Percentiles rank a stretch among this genome's conserved stretches.
These are phyloP conservation scores for Alternaria ventricosa DNA, from an alignment of 2,329 filamentous ascomycete species.

Conservation along the genomic window DNA sequence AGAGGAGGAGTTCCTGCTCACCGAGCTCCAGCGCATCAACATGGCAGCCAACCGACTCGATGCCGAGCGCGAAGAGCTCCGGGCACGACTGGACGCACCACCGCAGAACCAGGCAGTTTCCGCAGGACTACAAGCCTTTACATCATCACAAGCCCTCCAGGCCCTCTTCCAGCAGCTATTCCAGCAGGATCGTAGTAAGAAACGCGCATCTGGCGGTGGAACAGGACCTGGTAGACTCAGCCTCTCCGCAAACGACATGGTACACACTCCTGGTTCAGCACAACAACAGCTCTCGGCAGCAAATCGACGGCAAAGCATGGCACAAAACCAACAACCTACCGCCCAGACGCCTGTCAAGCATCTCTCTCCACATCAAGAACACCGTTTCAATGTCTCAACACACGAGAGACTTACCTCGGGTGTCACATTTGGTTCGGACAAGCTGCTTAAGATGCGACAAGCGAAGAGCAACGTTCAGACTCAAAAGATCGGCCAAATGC, in stretches of 20 bases:
- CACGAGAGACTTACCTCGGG: constrained; percentile 86
- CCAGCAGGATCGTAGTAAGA: constrained; percentile 85
- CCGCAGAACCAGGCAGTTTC: constrained; percentile 56
- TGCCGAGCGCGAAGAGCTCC: constrained; percentile 85
- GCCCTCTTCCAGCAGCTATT: constrained; percentile 83
- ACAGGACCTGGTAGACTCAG: constrained; percentile 46
- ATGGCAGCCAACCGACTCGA: constrained; percentile 85
- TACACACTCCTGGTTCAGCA: constrained; percentile 43
- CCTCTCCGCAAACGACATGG: constrained; percentile 46
- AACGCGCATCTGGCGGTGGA: constrained; percentile 63
- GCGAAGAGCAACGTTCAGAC: constrained; percentile 80
- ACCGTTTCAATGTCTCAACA: constrained; percentile 81
- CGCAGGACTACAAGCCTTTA: constrained; percentile 64
- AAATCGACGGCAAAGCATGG: constrained; percentile 46
- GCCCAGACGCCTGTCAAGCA: constrained; percentile 49
- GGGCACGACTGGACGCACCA: constrained; percentile 84
- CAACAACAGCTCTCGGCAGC: constrained; percentile 37
- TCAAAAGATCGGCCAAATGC: constrained; percentile 73
- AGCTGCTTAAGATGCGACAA: constrained; percentile 77
- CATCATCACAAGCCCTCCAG: constrained; percentile 79
- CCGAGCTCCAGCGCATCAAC: constrained; percentile 91
- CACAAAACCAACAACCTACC: constrained; percentile 41
- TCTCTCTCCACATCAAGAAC: constrained; percentile 76
- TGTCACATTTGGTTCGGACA: constrained; percentile 87
- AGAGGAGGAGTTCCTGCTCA: constrained; percentile 87